These are phyloP conservation scores for Thamnidium elegans DNA, from an alignment of 192 early-diverging fungal species.

Conservation along the genomic window DNA sequence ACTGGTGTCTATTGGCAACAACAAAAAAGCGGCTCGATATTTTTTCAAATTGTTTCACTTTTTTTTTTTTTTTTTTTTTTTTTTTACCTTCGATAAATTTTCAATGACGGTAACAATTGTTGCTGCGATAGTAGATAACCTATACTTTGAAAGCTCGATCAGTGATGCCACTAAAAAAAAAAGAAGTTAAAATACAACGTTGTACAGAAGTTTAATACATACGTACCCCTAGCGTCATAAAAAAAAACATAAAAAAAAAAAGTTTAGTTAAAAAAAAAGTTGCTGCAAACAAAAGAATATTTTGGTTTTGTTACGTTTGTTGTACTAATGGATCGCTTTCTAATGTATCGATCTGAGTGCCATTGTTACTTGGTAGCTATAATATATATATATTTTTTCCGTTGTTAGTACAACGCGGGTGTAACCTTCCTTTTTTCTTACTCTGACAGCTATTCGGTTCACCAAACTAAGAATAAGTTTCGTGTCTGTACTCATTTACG, in stretches of 20 bases:
- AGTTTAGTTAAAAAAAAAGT: conserved; percentile 1
- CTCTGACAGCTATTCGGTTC: conserved; percentile 14
- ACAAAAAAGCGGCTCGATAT: background rate
- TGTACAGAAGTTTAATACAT: background rate
- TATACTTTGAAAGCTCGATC: conserved; percentile 73
- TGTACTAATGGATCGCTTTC: conserved; percentile 74
- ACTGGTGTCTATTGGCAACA: conserved; percentile 1
- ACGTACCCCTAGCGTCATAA: conserved; percentile 6
- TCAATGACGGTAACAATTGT: conserved; percentile 72
- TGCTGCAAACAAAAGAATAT: background rate
- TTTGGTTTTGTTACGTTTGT: conserved; percentile 39
- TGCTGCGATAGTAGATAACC: conserved; percentile 63
- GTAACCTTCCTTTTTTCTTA: conserved; percentile 3
- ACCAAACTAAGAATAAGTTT: conserved; percentile 24
- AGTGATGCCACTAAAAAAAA: conserved; percentile 55
- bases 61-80: background rate
- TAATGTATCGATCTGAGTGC: conserved; percentile 56
- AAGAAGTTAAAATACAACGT: background rate
- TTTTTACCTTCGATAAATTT: conserved; percentile 58
- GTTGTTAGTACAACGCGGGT: conserved; percentile 1
- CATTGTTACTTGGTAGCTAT: conserved; percentile 72
- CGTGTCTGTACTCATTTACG: conserved; percentile 15
- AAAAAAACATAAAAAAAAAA: background rate
- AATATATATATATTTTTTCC: background rate
- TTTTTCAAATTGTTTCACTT: background rate